These are phyloP conservation scores for Metschnikowia borealis DNA, from an alignment of 805 yeast species.

Conservation along the genomic window DNA sequence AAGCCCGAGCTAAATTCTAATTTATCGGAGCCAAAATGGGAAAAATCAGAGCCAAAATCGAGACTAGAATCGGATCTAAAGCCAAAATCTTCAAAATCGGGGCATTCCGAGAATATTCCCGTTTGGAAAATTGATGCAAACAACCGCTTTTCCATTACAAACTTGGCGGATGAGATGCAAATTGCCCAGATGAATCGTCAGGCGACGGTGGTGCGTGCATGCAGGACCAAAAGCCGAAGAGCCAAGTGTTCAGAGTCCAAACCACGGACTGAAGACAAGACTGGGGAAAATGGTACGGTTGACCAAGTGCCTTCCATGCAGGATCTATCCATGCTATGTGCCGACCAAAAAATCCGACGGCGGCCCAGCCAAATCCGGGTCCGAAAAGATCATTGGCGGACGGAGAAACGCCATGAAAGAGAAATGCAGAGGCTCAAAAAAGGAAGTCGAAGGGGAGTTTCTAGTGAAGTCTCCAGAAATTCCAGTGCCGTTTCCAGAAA, in stretches of 20 bases:
- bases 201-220: not conserved
- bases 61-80: no score
- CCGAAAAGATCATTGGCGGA: constrained; percentile 3
- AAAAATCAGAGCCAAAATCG: no score
- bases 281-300: not conserved
- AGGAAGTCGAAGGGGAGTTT: no score
- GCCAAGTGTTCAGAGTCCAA: not conserved
- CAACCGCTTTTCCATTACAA: not conserved
- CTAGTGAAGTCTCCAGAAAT: no score
- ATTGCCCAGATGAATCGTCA: constrained; percentile 1
- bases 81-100: no score
- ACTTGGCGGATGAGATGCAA: not conserved
- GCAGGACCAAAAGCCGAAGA: not conserved
- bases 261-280: not conserved
- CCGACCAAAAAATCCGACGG: not conserved
- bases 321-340: not conserved
- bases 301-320: not conserved
- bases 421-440: not conserved
- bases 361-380: not conserved
- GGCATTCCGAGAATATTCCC: no score
- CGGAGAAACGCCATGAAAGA: not conserved
- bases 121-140: not conserved
- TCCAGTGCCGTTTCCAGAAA: no score
- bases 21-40: no score
- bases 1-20: no score